Evolutionary conservation across 345 rosid species (phyloP).

Genomic region (Anastatica hierochuntica): DNA sequence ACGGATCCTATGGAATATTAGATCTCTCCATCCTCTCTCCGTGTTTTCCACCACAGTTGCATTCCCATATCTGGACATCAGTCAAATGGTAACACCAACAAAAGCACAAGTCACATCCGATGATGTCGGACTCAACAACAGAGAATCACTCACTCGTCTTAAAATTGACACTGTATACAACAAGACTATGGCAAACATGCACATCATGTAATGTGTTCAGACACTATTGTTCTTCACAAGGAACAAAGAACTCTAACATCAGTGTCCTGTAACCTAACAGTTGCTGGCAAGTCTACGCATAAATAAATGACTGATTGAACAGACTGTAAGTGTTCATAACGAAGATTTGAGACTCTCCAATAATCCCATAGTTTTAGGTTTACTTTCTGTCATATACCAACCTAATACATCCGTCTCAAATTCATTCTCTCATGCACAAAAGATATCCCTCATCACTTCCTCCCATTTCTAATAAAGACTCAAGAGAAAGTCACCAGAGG

Average conservation of each 20-base stretch:
- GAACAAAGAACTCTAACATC: neutral
- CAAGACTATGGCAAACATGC: neutral
- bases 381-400: too few relatives aligned
- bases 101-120: neutral
- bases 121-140: too few relatives aligned
- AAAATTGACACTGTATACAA: too few relatives aligned
- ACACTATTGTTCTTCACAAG: neutral
- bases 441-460: too few relatives aligned
- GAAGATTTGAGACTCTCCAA: too few relatives aligned
- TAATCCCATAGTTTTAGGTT: too few relatives aligned
- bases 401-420: too few relatives aligned
- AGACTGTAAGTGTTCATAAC: too few relatives aligned
- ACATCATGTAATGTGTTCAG: neutral
- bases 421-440: too few relatives aligned
- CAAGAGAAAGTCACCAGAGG: neutral
- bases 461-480: too few relatives aligned
- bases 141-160: neutral
- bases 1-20: slow-evolving; percentile 75
- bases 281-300: too few relatives aligned
- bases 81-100: neutral
- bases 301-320: too few relatives aligned
- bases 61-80: slow-evolving; percentile 83
- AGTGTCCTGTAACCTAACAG: neutral
- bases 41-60: slow-evolving; percentile 93
- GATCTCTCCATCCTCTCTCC: slow-evolving; percentile 93